phyloP scores from a whole-genome alignment of 1,284 basidiomycete species.

The Porphyrellus sp. region DNA sequence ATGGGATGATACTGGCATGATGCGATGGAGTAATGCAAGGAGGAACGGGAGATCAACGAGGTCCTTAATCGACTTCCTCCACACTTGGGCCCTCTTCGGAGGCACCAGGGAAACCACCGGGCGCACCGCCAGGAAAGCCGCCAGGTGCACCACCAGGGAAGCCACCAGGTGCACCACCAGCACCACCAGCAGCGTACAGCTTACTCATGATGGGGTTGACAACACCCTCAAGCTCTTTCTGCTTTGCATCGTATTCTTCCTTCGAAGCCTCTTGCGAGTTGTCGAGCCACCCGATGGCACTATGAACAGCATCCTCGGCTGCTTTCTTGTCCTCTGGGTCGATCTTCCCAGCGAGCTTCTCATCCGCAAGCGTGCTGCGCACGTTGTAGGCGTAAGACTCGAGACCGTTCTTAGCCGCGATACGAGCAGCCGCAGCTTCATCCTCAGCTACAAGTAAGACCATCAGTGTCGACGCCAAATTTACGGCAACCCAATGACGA shows the following conservation, averaged over 20 bases:
- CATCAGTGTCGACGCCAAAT: conserved; percentile 20
- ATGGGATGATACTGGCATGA: conserved; percentile 30
- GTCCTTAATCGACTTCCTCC: conserved; percentile 78
- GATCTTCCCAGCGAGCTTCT: conserved; percentile 88
- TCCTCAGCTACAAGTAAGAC: conserved; percentile 58
- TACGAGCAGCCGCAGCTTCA: conserved; percentile 79
- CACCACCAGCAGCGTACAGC: conserved; percentile 81
- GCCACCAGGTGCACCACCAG: conserved; percentile 54
- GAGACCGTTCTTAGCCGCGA: conserved; percentile 83
- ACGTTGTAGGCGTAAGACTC: conserved; percentile 98
- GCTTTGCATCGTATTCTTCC: conserved; percentile 94
- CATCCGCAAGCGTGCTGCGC: conserved; percentile 84
- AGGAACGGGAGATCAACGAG: conserved; percentile 5
- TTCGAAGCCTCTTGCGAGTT: conserved; percentile 86
- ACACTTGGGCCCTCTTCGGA: conserved; percentile 82
- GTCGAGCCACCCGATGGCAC: conserved; percentile 89
- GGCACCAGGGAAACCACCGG: conserved; percentile 53
- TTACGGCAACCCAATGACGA: background rate
- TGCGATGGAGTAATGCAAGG: conserved; percentile 26
- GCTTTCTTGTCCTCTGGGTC: conserved; percentile 85
- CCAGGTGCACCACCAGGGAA: conserved; percentile 51
- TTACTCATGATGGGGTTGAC: conserved; percentile 96
- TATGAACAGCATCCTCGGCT: conserved; percentile 81
- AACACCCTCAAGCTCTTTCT: conserved; percentile 91
- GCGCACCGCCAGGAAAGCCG: conserved; percentile 50